Evolutionary conservation across 768 basidiomycete genomes (phyloP), one percentile per base, ranked within the genome.

Genomic region (Mycena crocata): DNA sequence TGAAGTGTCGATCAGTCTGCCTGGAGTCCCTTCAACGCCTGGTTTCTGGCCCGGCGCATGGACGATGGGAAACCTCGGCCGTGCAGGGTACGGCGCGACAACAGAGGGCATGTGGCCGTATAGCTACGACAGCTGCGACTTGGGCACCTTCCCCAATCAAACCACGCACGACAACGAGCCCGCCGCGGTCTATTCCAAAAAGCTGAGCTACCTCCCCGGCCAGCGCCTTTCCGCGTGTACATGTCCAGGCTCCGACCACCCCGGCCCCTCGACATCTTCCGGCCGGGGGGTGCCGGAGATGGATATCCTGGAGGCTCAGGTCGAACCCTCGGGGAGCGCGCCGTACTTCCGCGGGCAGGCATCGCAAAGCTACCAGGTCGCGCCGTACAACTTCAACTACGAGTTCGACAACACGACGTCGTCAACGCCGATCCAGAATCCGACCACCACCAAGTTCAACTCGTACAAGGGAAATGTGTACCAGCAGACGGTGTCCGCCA

Each of bases 91-190:
- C 75, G 81, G 87, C 9, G 93, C 90, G 0, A 89, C 93, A 2
- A 91, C 91, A 1, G 93, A 95, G 51, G 94, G 95, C 4, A 85
- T 85, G 67, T 93, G 93, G 92, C 93, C 93, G 2, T 94, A 94
- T 78, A 82, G 54, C 77, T 83, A 90, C 64, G 81, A 87, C 65
- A 78, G 84, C 0, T 94, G 93, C 74, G 93, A 95, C 67, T 81
- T 93, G 3, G 94, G 93, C 1, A 94, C 93, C 2, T 83, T 93
- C 44, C 83, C 86, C 2, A 95, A 94, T 71, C 93, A 94, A 73
- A 90, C 91, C 1, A 62, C 71, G 26, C 67, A 73, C 2, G 82
- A 90, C 72, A 71, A 75, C 24, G 89, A 91, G 7, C 73, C 28
- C 77, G 77, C 0, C 85, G 87, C 0, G 93, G 93, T 0, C 70